phyloP scores from a whole-genome alignment of 75 land plant species.

The Pseudotsuga menziesii region DNA sequence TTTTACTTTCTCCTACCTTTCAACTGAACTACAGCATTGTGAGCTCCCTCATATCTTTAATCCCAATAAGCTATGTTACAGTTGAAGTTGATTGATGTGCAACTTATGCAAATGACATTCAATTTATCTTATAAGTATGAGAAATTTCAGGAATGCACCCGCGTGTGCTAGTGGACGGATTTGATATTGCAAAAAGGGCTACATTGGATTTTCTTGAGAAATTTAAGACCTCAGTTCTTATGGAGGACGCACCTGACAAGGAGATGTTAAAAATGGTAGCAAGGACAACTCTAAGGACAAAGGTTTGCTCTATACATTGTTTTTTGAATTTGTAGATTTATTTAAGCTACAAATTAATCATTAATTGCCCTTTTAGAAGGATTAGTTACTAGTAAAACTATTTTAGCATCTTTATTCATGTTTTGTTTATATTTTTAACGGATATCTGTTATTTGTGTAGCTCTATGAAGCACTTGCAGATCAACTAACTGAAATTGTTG shows the following conservation, averaged over 20 bases:
- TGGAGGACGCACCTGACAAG: slow-evolving; percentile 87
- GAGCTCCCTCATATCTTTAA: too few relatives aligned
- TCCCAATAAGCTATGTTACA: too few relatives aligned
- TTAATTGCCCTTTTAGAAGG: neutral
- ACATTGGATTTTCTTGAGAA: slow-evolving; percentile 93
- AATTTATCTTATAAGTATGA: neutral
- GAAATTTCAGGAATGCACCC: slow-evolving; percentile 85
- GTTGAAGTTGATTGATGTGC: too few relatives aligned
- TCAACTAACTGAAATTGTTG: slow-evolving; percentile 93
- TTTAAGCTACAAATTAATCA: neutral
- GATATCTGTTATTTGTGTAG: slow-evolving; percentile 27
- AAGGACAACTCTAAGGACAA: slow-evolving; percentile 91
- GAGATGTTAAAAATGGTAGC: slow-evolving; percentile 98
- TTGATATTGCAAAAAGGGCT: slow-evolving; percentile 97
- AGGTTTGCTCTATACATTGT: slow-evolving; percentile 35
- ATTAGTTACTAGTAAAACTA: neutral
- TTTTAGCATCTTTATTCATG: neutral
- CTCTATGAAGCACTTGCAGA: slow-evolving; percentile 92
- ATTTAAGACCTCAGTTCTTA: slow-evolving; percentile 88
- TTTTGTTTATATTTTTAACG: neutral
- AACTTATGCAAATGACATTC: too few relatives aligned
- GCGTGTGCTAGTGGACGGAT: slow-evolving; percentile 95
- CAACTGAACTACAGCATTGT: too few relatives aligned
- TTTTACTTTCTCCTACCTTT: too few relatives aligned
- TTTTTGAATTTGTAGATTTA: neutral